Evolutionary conservation across 257 asterid species (phyloP).

Genomic region (Primulina tabacum): DNA sequence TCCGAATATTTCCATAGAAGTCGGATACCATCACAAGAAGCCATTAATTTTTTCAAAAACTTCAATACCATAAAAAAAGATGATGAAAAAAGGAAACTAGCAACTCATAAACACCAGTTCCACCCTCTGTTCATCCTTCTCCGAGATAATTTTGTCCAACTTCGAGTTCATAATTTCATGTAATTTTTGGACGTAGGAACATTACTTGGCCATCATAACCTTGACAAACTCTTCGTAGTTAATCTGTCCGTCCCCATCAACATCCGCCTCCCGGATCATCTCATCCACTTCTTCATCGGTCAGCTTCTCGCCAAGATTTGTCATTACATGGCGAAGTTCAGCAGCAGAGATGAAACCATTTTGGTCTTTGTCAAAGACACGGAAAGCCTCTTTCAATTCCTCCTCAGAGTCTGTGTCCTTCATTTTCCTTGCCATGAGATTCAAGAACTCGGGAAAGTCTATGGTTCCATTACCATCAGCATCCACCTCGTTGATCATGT

Average conservation of each 20-base stretch:
- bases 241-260: conserved; percentile 61
- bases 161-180: conserved; percentile 18
- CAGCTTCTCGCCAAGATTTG: conserved; percentile 63
- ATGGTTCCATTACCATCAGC: conserved; percentile 69
- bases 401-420: conserved; percentile 68
- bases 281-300: conserved; percentile 64
- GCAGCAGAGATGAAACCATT: conserved; percentile 67
- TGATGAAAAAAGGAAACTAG: not conserved
- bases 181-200: conserved; percentile 22
- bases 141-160: conserved; percentile 8
- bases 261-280: conserved; percentile 66
- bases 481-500: conserved; percentile 63
- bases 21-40: not conserved
- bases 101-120: not conserved
- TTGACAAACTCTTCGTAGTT: conserved; percentile 60
- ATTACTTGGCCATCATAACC: conserved; percentile 68
- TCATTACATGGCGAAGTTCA: conserved; percentile 64
- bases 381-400: conserved; percentile 62
- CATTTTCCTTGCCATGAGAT: conserved; percentile 67
- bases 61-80: not conserved
- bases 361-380: conserved; percentile 64
- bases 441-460: conserved; percentile 56
- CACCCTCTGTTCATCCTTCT: conserved; percentile 19
- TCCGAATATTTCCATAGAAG: not conserved
- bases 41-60: not conserved